Percentiles rank a stretch among this genome's conserved stretches.
Conservation (phyloP, 2,329 filamentous ascomycete species). For the Helotiales sp. region DNA sequence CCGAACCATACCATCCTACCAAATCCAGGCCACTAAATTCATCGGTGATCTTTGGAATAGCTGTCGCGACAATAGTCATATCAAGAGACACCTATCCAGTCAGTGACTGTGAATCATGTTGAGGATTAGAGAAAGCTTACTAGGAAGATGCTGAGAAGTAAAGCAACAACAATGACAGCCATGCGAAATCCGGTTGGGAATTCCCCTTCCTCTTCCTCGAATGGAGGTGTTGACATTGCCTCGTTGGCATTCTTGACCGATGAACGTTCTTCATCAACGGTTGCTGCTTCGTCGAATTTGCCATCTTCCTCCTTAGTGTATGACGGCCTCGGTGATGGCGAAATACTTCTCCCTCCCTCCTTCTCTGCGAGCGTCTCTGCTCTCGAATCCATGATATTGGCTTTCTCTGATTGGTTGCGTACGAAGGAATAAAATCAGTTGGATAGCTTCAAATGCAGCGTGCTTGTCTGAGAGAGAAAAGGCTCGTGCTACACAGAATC, state of each 20-base stretch:
- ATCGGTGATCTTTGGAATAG: slow-evolving; percentile 8
- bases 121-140: slow-evolving; percentile 17
- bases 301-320: slow-evolving; percentile 17
- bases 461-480: neutral
- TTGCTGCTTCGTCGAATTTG: slow-evolving; percentile 11
- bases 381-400: slow-evolving; percentile 21
- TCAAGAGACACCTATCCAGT: slow-evolving; percentile 33
- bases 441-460: neutral
- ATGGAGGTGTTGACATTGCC: neutral
- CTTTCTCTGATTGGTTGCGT: neutral
- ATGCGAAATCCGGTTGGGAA: slow-evolving; percentile 32
- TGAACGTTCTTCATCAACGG: slow-evolving; percentile 22
- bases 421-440: no score
- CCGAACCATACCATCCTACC: slow-evolving; percentile 1
- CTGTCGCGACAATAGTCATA: slow-evolving; percentile 52
- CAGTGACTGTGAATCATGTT: neutral
- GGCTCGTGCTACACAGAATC: neutral
- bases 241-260: slow-evolving; percentile 10
- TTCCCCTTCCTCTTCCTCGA: slow-evolving; percentile 21
- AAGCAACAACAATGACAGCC: slow-evolving; percentile 45
- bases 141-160: slow-evolving; percentile 50
- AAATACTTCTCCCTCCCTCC: slow-evolving; percentile 20
- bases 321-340: slow-evolving; percentile 19
- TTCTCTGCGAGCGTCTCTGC: slow-evolving; percentile 23
- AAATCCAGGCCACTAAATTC: neutral